Conservation (phyloP, 139 green algal genomes). For the Diplosphaera chodatii region DNA sequence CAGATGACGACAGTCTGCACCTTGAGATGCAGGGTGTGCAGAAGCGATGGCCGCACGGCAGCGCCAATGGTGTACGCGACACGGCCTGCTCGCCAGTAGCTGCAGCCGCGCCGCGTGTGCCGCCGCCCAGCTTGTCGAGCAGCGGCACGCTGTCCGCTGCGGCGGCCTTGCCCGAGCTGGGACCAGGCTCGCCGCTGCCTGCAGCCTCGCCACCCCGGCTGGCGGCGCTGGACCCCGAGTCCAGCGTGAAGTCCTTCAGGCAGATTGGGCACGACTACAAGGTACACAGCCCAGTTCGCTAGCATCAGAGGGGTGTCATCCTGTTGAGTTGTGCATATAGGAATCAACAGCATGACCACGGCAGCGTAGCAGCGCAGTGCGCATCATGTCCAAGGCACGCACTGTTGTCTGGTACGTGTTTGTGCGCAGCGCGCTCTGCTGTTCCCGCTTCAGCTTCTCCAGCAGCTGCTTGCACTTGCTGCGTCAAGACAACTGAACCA, state of each 20-base stretch:
- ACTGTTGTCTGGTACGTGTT: conserved; percentile 23
- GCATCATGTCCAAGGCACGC: too few relatives aligned
- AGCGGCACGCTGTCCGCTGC: neutral
- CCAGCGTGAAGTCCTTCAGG: conserved; percentile 34
- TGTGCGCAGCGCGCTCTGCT: conserved; percentile 1
- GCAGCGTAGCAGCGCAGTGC: too few relatives aligned
- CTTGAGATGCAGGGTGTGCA: conserved; percentile 57
- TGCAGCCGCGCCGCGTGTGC: too few relatives aligned
- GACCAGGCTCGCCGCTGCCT: neutral
- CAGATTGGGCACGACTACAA: conserved; percentile 37
- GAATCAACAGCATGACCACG: too few relatives aligned
- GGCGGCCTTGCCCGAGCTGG: neutral
- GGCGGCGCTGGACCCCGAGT: neutral
- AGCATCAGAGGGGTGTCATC: too few relatives aligned
- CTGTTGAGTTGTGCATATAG: too few relatives aligned
- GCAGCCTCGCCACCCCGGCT: too few relatives aligned
- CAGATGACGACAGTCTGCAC: conserved; percentile 1
- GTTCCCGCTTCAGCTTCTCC: conserved; percentile 23
- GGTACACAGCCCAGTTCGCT: too few relatives aligned
- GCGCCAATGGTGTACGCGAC: conserved; percentile 17
- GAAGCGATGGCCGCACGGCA: conserved; percentile 57
- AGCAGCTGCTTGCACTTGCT: conserved; percentile 11
- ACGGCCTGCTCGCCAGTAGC: neutral
- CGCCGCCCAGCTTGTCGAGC: neutral
- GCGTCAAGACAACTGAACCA: too few relatives aligned